Evolutionary conservation across 768 basidiomycete genomes (phyloP).

Genomic region (Agrocybe chaxingu): DNA sequence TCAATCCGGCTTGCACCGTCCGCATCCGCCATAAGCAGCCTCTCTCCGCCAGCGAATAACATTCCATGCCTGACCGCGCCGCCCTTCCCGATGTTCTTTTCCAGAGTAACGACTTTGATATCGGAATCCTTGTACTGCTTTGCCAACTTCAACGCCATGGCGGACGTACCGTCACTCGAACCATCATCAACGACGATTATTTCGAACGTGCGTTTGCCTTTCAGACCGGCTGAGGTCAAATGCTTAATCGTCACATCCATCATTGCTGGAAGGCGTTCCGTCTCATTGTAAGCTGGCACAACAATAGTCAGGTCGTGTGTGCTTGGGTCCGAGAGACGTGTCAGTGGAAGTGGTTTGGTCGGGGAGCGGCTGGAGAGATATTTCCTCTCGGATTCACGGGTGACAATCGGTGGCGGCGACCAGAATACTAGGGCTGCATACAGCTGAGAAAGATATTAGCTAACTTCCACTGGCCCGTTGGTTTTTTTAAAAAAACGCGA

Average conservation of each 20-base stretch:
- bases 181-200: constrained; percentile 92
- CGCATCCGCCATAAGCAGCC: constrained; percentile 90
- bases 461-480: not conserved
- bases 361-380: constrained; percentile 61
- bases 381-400: constrained; percentile 62
- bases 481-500: constrained; percentile 6
- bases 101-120: constrained; percentile 76
- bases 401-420: constrained; percentile 68
- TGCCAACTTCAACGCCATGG: constrained; percentile 63
- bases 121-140: constrained; percentile 49
- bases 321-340: constrained; percentile 51
- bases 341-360: constrained; percentile 50
- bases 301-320: constrained; percentile 75
- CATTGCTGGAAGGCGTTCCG: constrained; percentile 80
- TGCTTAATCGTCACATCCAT: constrained; percentile 71
- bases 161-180: constrained; percentile 71
- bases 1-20: constrained; percentile 89
- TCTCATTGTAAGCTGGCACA: constrained; percentile 92
- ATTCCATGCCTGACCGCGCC: constrained; percentile 93
- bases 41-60: constrained; percentile 71
- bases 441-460: constrained; percentile 38
- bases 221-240: constrained; percentile 37
- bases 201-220: constrained; percentile 60
- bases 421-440: constrained; percentile 70
- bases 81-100: constrained; percentile 86